phyloP scores from a whole-genome alignment of 2,329 filamentous ascomycete genomes.

The Microsporum audouinii region DNA sequence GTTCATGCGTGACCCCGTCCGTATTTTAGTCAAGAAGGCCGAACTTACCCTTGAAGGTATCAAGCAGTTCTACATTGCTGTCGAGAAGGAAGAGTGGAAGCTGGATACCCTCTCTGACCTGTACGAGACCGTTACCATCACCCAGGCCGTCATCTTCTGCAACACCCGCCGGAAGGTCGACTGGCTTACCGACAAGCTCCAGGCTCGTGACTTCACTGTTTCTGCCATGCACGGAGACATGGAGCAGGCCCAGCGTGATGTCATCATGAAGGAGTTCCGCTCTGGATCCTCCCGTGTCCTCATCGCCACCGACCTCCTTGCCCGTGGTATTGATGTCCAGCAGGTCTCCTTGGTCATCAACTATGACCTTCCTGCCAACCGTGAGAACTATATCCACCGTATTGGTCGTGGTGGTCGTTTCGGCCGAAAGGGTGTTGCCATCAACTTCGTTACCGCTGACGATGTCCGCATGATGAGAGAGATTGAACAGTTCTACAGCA shows the following conservation, averaged over 20 bases:
- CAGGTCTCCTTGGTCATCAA: conserved; percentile 98
- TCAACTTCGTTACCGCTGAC: conserved; percentile 98
- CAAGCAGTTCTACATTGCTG: conserved; percentile 99
- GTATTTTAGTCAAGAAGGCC: conserved; percentile 99
- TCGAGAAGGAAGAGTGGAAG: conserved; percentile 99
- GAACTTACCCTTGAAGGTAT: conserved; percentile 99
- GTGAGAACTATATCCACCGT: conserved; percentile 99
- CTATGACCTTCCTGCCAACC: conserved; percentile 94
- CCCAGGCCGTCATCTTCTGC: conserved; percentile 99
- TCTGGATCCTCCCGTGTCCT: conserved; percentile 92
- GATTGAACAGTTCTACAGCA: conserved; percentile 93
- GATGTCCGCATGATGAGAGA: conserved; percentile 95
- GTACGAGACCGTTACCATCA: conserved; percentile 99
- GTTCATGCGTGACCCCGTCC: conserved; percentile 99
- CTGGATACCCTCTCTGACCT: conserved; percentile 96
- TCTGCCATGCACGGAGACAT: conserved; percentile 99
- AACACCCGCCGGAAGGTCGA: conserved; percentile 99
- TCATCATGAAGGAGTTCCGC: conserved; percentile 98
- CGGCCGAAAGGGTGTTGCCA: conserved; percentile 94
- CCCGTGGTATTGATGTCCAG: conserved; percentile 95
- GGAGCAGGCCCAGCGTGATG: conserved; percentile 95
- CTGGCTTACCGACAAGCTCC: conserved; percentile 99
- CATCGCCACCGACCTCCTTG: conserved; percentile 96
- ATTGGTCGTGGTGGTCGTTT: conserved; percentile 94
- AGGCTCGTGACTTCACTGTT: conserved; percentile 96